Evolutionary conservation across 208 protist species (phyloP).

Genomic region (Balamuthia mandrillaris): DNA sequence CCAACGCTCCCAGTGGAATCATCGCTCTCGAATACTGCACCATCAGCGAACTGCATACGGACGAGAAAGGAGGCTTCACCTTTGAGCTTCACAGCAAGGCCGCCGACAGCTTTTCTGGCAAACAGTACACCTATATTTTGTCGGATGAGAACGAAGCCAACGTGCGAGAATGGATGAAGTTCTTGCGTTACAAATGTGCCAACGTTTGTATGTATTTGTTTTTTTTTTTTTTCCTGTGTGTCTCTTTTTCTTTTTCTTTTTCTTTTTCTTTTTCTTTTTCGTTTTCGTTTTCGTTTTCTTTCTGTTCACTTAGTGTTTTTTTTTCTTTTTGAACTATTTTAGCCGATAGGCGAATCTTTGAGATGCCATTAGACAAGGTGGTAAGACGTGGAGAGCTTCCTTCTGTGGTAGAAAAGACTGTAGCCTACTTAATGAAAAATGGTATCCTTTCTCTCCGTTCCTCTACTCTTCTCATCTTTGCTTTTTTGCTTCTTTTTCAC

Average conservation of each 20-base stretch:
- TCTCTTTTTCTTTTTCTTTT: too few relatives aligned
- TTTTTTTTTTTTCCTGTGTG: background rate
- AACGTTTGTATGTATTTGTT: background rate
- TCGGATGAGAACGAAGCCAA: slow-evolving; percentile 2
- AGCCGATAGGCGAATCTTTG: slow-evolving; percentile 9
- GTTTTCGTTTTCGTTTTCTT: too few relatives aligned
- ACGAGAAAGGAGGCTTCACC: background rate
- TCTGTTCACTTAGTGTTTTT: background rate
- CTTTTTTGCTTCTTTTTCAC: too few relatives aligned
- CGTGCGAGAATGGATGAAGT: slow-evolving; percentile 20
- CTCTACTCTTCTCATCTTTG: too few relatives aligned
- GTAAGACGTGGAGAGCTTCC: background rate
- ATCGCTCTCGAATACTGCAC: slow-evolving; percentile 8
- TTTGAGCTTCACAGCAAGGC: background rate
- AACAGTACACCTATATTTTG: too few relatives aligned
- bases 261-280: too few relatives aligned
- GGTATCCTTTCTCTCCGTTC: too few relatives aligned
- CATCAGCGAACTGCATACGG: background rate
- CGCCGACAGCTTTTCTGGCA: too few relatives aligned
- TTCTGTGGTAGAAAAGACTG: background rate
- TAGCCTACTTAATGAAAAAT: background rate
- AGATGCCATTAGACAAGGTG: background rate
- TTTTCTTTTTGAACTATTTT: background rate
- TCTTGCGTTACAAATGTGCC: slow-evolving; percentile 6
- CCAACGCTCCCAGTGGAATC: background rate